A percentile compares a stretch with the other conserved stretches of the same genome.
phyloP scores from a whole-genome alignment of 2,329 filamentous ascomycete genomes.

The Exophiala bonariae region DNA sequence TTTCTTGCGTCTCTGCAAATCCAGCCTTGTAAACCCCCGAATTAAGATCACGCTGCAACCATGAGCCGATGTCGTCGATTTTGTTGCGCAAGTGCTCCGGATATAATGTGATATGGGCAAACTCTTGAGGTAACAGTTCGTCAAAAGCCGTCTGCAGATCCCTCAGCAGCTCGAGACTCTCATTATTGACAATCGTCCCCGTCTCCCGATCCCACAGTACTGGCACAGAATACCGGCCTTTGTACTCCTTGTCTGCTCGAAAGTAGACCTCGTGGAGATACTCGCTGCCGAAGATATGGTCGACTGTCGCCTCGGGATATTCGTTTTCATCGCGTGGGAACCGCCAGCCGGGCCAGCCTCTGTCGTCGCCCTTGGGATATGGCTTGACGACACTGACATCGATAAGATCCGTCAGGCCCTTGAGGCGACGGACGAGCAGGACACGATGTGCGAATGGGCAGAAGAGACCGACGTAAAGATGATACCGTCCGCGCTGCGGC shows the following conservation, averaged over 20 bases:
- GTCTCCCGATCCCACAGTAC: conserved; percentile 63
- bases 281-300: conserved; percentile 58
- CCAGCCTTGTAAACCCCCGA: conserved; percentile 63
- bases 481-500: conserved; percentile 54
- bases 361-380: conserved; percentile 65
- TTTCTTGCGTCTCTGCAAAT: conserved; percentile 56
- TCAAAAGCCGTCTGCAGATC: conserved; percentile 61
- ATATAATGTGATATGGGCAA: conserved; percentile 52
- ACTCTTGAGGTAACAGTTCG: conserved; percentile 43
- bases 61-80: conserved; percentile 55
- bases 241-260: conserved; percentile 59
- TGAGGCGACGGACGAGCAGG: conserved; percentile 59
- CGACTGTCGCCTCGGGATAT: conserved; percentile 61
- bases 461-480: conserved; percentile 61
- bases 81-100: conserved; percentile 46
- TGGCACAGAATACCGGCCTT: conserved; percentile 62
- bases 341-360: conserved; percentile 64
- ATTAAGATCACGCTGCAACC: conserved; percentile 60
- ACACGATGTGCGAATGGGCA: conserved; percentile 65
- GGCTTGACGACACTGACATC: conserved; percentile 59
- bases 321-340: conserved; percentile 55
- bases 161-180: conserved; percentile 58
- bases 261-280: conserved; percentile 66
- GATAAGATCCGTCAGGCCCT: conserved; percentile 56
- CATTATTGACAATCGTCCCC: conserved; percentile 60